Percentiles rank a stretch among this genome's conserved stretches.
phyloP scores from a whole-genome alignment of 1,284 basidiomycete genomes.

The Rhodotorula mucilaginosa region DNA sequence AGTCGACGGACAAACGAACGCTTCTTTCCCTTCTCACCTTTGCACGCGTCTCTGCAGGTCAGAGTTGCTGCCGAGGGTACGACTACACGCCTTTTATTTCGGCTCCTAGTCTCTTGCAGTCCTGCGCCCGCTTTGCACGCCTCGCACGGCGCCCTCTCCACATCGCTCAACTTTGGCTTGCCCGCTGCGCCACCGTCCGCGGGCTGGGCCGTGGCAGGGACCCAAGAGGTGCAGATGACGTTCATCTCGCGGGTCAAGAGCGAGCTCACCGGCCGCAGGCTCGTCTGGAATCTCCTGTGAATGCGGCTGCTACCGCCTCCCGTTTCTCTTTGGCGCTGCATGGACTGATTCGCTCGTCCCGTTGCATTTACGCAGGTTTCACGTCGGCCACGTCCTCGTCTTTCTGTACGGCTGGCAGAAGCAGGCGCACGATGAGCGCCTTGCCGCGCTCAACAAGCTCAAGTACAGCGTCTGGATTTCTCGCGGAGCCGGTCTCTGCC shows the following conservation, averaged over 20 bases:
- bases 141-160: background rate
- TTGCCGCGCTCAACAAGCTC: constrained; percentile 71
- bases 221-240: background rate
- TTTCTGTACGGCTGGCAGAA: constrained; percentile 43
- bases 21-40: too few species aligned
- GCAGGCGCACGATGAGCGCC: constrained; percentile 42
- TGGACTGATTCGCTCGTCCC: background rate
- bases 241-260: constrained; percentile 8
- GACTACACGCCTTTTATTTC: too few species aligned
- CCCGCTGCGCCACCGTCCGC: background rate
- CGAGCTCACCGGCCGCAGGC: constrained; percentile 36
- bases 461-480: constrained; percentile 79
- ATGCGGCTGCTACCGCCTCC: background rate
- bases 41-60: too few species aligned
- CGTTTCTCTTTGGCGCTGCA: too few species aligned
- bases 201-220: too few species aligned
- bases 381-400: constrained; percentile 38
- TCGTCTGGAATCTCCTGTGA: constrained; percentile 41
- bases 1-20: too few species aligned
- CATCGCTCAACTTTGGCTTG: background rate
- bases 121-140: too few species aligned
- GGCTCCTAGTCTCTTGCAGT: too few species aligned
- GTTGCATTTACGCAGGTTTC: constrained; percentile 26
- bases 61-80: too few species aligned
- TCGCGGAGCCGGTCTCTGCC: constrained; percentile 78